phyloP scores from a whole-genome alignment of 1,284 basidiomycete species.

The Testicularia cyperi region DNA sequence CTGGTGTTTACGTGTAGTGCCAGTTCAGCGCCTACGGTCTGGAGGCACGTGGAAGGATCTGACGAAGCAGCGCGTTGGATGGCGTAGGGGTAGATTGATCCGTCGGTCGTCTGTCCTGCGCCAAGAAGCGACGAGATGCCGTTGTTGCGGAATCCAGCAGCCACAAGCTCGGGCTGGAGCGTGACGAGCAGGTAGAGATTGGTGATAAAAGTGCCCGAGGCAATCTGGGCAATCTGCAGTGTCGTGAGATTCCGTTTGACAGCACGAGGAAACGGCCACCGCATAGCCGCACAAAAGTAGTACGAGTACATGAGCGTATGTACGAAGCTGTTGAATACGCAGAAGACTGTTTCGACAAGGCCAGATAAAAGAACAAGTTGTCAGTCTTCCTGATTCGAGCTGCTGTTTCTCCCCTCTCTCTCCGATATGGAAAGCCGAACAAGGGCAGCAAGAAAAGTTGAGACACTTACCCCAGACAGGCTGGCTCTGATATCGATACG shows the following conservation, averaged over 20 bases:
- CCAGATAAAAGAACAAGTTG: not conserved
- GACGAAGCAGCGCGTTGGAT: slow-evolving; percentile 9
- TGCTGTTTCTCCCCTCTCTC: too few relatives aligned
- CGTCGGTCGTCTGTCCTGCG: too few relatives aligned
- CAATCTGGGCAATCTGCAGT: slow-evolving; percentile 51
- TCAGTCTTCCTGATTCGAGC: too few relatives aligned
- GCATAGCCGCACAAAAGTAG: slow-evolving; percentile 50
- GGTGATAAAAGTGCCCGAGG: slow-evolving; percentile 46
- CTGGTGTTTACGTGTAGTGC: slow-evolving; percentile 50
- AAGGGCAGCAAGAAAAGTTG: too few relatives aligned
- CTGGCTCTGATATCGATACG: slow-evolving; percentile 50
- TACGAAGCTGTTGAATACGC: slow-evolving; percentile 53
- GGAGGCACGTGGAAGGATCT: slow-evolving; percentile 34
- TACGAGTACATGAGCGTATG: slow-evolving; percentile 53
- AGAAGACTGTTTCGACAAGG: slow-evolving; percentile 32
- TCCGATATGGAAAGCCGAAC: too few relatives aligned
- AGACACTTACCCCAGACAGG: slow-evolving; percentile 48
- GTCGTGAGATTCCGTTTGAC: slow-evolving; percentile 54
- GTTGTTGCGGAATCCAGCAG: slow-evolving; percentile 10
- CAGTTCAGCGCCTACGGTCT: slow-evolving; percentile 38
- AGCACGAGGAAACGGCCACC: slow-evolving; percentile 44
- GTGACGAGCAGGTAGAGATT: slow-evolving; percentile 45
- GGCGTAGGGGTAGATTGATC: slow-evolving; percentile 22
- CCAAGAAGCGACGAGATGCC: too few relatives aligned
- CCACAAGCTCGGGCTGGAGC: slow-evolving; percentile 22